Conservation (phyloP, 139 green algal species). For the Mesotaenium endlicherianum region DNA sequence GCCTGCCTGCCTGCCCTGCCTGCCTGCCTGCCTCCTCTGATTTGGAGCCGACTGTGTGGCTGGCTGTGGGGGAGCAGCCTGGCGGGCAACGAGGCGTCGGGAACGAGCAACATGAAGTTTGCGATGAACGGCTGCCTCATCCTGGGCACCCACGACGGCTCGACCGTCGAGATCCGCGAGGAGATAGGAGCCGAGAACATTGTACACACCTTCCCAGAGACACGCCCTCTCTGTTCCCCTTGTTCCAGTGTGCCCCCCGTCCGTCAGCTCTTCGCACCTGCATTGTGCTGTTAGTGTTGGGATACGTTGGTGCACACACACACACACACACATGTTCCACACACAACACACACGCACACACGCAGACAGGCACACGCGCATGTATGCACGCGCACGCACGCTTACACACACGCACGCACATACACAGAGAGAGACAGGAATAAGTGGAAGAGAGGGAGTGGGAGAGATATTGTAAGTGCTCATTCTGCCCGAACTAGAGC, state of each 20-base stretch:
- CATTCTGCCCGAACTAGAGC: too few species aligned
- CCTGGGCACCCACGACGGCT: constrained; percentile 97
- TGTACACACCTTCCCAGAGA: constrained; percentile 2
- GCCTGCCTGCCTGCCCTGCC: not conserved
- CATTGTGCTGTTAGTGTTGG: not conserved
- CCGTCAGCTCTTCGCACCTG: too few species aligned
- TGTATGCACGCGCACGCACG: too few species aligned
- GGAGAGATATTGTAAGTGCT: too few species aligned
- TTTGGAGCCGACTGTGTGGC: not conserved
- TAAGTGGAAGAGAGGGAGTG: too few species aligned
- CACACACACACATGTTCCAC: not conserved
- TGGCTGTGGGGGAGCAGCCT: constrained; percentile 50
- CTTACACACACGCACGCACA: too few species aligned
- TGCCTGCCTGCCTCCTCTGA: not conserved
- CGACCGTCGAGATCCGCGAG: constrained; percentile 97
- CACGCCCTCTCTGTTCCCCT: not conserved
- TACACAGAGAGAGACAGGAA: too few species aligned
- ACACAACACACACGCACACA: not conserved
- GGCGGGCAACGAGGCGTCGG: constrained; percentile 85
- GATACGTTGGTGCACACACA: not conserved
- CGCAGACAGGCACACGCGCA: not conserved
- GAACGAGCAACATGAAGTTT: constrained; percentile 99
- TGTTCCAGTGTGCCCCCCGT: not conserved
- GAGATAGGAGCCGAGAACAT: constrained; percentile 80
- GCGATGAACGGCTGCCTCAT: constrained; percentile 97